Evolutionary conservation across 768 basidiomycete species (phyloP).

Genomic region (Lentinula sp.): DNA sequence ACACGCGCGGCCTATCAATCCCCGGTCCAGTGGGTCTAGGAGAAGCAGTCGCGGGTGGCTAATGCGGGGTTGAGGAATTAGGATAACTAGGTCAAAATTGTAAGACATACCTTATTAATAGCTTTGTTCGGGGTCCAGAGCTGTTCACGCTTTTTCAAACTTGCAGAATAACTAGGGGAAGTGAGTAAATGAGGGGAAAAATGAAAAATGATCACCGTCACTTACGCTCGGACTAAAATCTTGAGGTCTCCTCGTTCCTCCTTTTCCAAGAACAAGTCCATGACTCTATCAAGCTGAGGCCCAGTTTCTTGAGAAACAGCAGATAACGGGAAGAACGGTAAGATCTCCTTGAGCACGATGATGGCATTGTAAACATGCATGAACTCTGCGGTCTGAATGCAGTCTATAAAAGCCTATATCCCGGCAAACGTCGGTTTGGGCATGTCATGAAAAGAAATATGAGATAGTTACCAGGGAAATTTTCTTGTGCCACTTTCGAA

Average conservation of each 20-base stretch:
- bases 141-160: conserved; percentile 70
- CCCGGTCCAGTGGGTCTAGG: conserved; percentile 24
- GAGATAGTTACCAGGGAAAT: conserved; percentile 50
- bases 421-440: too few relatives aligned
- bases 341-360: conserved; percentile 85
- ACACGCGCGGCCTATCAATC: conserved; percentile 23
- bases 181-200: not conserved
- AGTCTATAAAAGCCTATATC: conserved; percentile 66
- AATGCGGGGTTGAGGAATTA: not conserved
- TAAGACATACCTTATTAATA: conserved; percentile 3
- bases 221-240: conserved; percentile 72
- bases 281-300: conserved; percentile 45
- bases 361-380: conserved; percentile 99
- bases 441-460: not conserved
- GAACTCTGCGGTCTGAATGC: conserved; percentile 84
- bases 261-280: conserved; percentile 62
- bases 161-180: conserved; percentile 56
- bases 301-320: conserved; percentile 50
- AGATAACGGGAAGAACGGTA: conserved; percentile 81
- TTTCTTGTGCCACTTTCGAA: conserved; percentile 83
- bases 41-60: conserved; percentile 26
- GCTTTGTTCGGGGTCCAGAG: conserved; percentile 6
- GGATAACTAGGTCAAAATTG: not conserved
- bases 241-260: conserved; percentile 85
- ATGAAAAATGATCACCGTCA: conserved; percentile 6